Percentiles rank a stretch among this genome's conserved stretches.
Conservation (phyloP, 83 land plant genomes). For the Picea mariana region DNA sequence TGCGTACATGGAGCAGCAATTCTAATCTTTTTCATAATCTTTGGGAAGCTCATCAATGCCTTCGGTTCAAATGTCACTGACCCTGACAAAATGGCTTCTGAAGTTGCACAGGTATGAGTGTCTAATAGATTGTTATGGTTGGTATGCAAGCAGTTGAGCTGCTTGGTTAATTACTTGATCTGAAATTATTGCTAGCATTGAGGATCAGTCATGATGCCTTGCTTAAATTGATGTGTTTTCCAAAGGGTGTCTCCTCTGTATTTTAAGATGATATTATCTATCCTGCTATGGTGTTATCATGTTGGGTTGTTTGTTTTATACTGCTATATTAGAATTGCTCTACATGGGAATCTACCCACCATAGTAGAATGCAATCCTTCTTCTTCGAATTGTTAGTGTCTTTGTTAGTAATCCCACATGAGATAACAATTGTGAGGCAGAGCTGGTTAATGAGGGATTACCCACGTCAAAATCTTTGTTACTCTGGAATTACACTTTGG, state of each 20-base stretch:
- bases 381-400: not conserved
- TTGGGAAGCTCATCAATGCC: conserved; percentile 71
- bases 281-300: not conserved
- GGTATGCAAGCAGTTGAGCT: not conserved
- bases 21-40: conserved; percentile 74
- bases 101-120: conserved; percentile 33
- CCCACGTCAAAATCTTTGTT: too few species aligned
- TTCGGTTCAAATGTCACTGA: conserved; percentile 43
- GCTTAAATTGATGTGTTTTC: not conserved
- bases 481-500: too few species aligned
- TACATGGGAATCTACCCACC: not conserved
- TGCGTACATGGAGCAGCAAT: conserved; percentile 72
- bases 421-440: too few species aligned
- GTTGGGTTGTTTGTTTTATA: not conserved
- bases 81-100: conserved; percentile 24
- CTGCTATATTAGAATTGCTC: not conserved
- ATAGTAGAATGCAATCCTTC: not conserved
- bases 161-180: not conserved
- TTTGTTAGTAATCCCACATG: too few species aligned
- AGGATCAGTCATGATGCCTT: not conserved
- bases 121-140: conserved; percentile 21
- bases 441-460: too few species aligned
- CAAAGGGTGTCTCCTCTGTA: not conserved
- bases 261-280: not conserved
- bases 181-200: too few species aligned